These are phyloP conservation scores for Solanum piurae DNA, from an alignment of 257 asterid species.

Conservation along the genomic window DNA sequence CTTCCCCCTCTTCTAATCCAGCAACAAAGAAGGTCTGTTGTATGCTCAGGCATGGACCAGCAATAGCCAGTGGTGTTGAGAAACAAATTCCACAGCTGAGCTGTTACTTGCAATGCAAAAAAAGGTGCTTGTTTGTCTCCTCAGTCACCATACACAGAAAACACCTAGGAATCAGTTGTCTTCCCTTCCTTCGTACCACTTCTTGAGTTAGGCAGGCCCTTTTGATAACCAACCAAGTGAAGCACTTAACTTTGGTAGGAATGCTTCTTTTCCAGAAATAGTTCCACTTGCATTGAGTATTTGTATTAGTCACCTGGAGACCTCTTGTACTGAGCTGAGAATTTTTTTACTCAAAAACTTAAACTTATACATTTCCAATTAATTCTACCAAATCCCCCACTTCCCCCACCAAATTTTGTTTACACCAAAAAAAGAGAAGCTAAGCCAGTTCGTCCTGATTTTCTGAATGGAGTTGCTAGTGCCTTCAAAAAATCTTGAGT, in stretches of 20 bases:
- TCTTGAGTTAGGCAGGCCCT: not conserved
- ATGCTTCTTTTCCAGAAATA: not conserved
- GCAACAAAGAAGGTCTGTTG: not conserved
- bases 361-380: not conserved
- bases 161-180: not conserved
- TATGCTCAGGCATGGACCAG: not conserved
- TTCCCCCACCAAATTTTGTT: not conserved
- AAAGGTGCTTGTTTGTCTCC: not conserved
- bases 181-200: not conserved
- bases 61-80: not conserved
- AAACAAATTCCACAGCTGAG: not conserved
- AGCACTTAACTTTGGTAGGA: not conserved
- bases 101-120: not conserved
- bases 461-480: not conserved
- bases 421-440: not conserved
- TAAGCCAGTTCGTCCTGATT: not conserved
- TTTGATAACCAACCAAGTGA: not conserved
- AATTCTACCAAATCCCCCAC: not conserved
- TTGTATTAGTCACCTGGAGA: not conserved
- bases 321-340: not conserved
- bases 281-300: not conserved
- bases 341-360: not conserved
- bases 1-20: not conserved
- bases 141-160: not conserved
- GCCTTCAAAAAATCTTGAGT: not conserved